Evolutionary conservation across 1,284 basidiomycete species (phyloP).

Genomic region (Rhodotorula sp.): DNA sequence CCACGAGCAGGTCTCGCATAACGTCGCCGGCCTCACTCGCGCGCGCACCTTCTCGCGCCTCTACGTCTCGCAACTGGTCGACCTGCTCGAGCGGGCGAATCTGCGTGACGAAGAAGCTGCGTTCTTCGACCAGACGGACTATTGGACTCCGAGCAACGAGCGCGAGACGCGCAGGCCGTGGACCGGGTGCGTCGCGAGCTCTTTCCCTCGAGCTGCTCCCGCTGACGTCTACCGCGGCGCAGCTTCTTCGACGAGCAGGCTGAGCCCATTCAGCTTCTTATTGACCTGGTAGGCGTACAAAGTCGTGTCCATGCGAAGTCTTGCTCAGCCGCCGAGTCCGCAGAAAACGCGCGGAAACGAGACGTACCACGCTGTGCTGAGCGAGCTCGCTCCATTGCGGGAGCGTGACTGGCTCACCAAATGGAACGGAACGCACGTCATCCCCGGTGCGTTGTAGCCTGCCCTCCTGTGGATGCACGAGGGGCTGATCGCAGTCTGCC

Average conservation of each 20-base stretch:
- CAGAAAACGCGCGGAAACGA: slow-evolving; percentile 44
- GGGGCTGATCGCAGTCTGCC: background rate
- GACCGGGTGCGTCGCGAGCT: slow-evolving; percentile 19
- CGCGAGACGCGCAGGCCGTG: slow-evolving; percentile 26
- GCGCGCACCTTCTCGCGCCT: slow-evolving; percentile 42
- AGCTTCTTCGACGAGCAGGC: slow-evolving; percentile 41
- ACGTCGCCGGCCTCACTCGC: slow-evolving; percentile 37
- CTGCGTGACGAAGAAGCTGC: slow-evolving; percentile 30
- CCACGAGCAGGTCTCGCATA: slow-evolving; percentile 36
- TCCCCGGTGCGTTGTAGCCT: slow-evolving; percentile 6
- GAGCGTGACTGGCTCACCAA: slow-evolving; percentile 40
- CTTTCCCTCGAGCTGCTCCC: background rate
- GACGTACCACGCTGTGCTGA: slow-evolving; percentile 36
- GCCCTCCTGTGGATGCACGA: no score
- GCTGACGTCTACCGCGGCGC: slow-evolving; percentile 5
- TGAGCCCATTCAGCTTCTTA: slow-evolving; percentile 42
- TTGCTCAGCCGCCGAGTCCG: background rate
- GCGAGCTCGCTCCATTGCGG: slow-evolving; percentile 39
- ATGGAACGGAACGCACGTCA: slow-evolving; percentile 27
- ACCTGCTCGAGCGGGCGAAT: slow-evolving; percentile 43
- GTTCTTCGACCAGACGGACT: slow-evolving; percentile 31
- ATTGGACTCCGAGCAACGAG: slow-evolving; percentile 32
- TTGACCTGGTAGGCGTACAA: slow-evolving; percentile 32
- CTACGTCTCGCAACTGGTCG: slow-evolving; percentile 41
- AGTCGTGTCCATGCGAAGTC: no score